A percentile compares a stretch with the other conserved stretches of the same genome.
Evolutionary conservation across 1,284 basidiomycete species (phyloP).

Genomic region (Thecaphora thlaspeos): DNA sequence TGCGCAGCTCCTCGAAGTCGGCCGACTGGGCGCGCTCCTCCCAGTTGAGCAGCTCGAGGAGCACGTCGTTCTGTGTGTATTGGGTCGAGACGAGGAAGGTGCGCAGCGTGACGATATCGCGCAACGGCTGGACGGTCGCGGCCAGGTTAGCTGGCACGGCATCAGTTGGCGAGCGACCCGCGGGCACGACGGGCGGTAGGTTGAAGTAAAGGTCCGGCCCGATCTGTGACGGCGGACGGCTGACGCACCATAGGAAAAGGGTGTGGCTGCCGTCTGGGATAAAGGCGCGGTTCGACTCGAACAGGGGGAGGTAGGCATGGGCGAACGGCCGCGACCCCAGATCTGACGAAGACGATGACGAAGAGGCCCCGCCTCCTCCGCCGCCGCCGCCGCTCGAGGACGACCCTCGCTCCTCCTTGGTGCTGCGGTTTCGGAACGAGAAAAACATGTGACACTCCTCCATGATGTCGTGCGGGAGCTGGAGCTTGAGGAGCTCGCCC

Average conservation of each 20-base stretch:
- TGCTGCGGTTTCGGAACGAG: constrained; percentile 79
- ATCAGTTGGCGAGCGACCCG: constrained; percentile 61
- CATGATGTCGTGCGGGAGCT: constrained; percentile 68
- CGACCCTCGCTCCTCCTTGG: constrained; percentile 53
- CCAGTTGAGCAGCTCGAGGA: constrained; percentile 83
- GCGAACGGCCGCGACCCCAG: constrained; percentile 80
- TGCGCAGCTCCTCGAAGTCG: constrained; percentile 68
- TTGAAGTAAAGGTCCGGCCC: constrained; percentile 65
- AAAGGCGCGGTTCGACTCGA: constrained; percentile 74
- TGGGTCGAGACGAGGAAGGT: constrained; percentile 88
- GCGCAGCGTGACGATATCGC: constrained; percentile 78
- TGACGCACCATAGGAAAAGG: constrained; percentile 60
- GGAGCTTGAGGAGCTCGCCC: constrained; percentile 87
- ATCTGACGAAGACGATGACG: constrained; percentile 8
- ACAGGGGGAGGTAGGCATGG: constrained; percentile 86
- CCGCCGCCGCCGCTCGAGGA: constrained; percentile 11
- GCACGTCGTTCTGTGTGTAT: constrained; percentile 85
- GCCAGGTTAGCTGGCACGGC: constrained; percentile 41
- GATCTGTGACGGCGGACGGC: constrained; percentile 57
- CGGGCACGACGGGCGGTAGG: constrained; percentile 68
- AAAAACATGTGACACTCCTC: constrained; percentile 89
- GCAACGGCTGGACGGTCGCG: constrained; percentile 45
- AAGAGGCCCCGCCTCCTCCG: constrained; percentile 2
- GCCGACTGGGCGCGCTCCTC: constrained; percentile 60
- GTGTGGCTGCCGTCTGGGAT: constrained; percentile 87